Conservation (phyloP, 2,329 filamentous ascomycete species). For the Fusarium multiceps region DNA sequence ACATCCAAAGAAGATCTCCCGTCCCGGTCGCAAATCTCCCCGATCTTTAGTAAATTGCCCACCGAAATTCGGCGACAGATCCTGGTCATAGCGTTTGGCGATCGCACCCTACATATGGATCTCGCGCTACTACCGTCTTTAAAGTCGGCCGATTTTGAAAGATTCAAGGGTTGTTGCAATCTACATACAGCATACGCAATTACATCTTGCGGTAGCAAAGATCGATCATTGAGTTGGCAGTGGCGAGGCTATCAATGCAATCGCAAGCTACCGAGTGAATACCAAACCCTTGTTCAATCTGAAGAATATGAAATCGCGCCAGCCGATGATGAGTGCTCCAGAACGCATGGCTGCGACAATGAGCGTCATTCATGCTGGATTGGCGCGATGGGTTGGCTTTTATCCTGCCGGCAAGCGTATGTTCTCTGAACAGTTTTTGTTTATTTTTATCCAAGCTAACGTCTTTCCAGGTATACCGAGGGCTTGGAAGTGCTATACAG, state of each 20-base stretch:
- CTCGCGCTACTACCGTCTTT: accelerated
- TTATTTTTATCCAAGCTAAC: no score
- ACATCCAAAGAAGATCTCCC: neutral
- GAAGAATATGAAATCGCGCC: neutral
- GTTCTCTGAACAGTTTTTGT: neutral
- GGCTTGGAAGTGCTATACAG: neutral
- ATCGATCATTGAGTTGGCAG: neutral
- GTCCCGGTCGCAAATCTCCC: neutral
- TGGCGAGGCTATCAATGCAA: neutral
- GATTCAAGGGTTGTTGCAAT: accelerated
- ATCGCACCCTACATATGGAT: neutral
- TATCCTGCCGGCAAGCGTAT: neutral
- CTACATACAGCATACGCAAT: neutral
- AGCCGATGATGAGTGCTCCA: neutral
- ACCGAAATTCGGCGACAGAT: neutral
- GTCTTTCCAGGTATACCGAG: neutral
- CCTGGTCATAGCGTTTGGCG: neutral
- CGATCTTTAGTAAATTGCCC: neutral
- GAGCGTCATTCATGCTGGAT: accelerated
- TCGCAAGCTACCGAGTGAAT: accelerated
- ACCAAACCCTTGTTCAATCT: accelerated
- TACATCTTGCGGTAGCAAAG: accelerated
- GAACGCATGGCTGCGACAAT: accelerated
- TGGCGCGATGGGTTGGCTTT: neutral
- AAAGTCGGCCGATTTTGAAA: accelerated